Conservation (phyloP, 805 yeast species). For the Osmozyma mogii region DNA sequence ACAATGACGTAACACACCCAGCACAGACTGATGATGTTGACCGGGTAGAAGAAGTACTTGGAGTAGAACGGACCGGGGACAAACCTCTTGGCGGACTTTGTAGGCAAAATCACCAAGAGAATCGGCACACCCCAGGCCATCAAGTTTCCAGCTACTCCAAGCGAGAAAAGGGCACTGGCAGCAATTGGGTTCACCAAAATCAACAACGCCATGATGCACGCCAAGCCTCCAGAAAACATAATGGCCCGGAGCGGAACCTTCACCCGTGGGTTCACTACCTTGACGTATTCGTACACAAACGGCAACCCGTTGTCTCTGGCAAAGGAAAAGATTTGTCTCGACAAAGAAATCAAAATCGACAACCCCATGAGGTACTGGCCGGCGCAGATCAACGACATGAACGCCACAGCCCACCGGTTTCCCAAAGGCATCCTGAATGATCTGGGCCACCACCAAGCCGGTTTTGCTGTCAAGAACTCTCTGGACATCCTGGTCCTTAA, state of each 20-base stretch:
- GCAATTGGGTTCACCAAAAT: not conserved
- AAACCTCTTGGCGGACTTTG: no score
- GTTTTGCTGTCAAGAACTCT: slow-evolving; percentile 6
- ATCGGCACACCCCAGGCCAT: slow-evolving; percentile 1
- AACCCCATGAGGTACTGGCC: slow-evolving; percentile 65
- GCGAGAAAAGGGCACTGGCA: not conserved
- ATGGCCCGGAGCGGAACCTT: not conserved
- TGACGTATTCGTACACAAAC: slow-evolving; percentile 13
- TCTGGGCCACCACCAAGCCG: not conserved
- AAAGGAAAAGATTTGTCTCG: slow-evolving; percentile 70
- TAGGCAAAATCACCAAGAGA: no score
- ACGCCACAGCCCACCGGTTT: slow-evolving; percentile 5
- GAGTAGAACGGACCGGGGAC: no score
- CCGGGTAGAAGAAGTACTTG: no score
- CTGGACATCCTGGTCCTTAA: slow-evolving; percentile 1
- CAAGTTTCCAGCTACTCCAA: not conserved
- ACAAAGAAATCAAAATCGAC: slow-evolving; percentile 52
- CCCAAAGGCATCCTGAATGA: slow-evolving; percentile 14
- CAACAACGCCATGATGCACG: not conserved
- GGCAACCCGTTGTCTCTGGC: slow-evolving; percentile 75
- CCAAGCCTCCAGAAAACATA: not conserved
- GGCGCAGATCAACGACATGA: slow-evolving; percentile 21
- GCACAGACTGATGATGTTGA: no score
- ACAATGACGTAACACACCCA: no score
- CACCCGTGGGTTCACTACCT: not conserved